A percentile compares a stretch with the other conserved stretches of the same genome.
phyloP scores from a whole-genome alignment of 2,329 filamentous ascomycete genomes.

The Aspergillus ibericus region DNA sequence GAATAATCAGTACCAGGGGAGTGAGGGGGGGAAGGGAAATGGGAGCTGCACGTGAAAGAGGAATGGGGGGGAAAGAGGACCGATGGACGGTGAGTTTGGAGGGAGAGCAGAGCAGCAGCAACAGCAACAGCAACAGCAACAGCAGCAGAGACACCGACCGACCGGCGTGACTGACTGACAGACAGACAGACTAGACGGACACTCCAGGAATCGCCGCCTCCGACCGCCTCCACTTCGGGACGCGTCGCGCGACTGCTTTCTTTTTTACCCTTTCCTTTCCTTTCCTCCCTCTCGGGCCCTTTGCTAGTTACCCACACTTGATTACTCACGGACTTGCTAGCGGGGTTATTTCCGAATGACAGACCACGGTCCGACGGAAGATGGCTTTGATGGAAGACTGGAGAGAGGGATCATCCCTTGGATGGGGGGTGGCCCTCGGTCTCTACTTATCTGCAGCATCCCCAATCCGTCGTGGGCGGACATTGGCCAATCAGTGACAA shows the following conservation, averaged over 20 bases:
- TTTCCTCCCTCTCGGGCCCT: too few relatives aligned
- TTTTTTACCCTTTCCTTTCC: not conserved
- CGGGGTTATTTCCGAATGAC: too few relatives aligned
- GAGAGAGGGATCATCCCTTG: too few relatives aligned
- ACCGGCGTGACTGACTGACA: not conserved
- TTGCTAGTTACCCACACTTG: too few relatives aligned
- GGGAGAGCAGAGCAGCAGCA: not conserved
- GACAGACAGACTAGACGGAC: not conserved
- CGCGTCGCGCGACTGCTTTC: slow-evolving; percentile 3
- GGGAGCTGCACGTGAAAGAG: not conserved
- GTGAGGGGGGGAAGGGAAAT: not conserved
- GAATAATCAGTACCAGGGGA: not conserved
- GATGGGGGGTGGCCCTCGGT: too few relatives aligned
- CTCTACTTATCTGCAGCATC: not conserved
- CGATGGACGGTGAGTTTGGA: not conserved
- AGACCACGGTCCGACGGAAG: too few relatives aligned
- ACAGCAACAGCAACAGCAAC: not conserved
- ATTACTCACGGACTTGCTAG: not conserved
- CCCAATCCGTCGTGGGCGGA: not conserved
- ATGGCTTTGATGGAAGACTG: too few relatives aligned
- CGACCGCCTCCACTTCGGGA: slow-evolving; percentile 4
- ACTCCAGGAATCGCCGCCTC: not conserved
- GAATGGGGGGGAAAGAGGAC: not conserved
- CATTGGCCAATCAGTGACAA: not conserved
- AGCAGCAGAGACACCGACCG: not conserved